A percentile compares a stretch with the other conserved stretches of the same genome.
Evolutionary conservation across 2,329 filamentous ascomycete species (phyloP).

Genomic region (Fusarium sp.): DNA sequence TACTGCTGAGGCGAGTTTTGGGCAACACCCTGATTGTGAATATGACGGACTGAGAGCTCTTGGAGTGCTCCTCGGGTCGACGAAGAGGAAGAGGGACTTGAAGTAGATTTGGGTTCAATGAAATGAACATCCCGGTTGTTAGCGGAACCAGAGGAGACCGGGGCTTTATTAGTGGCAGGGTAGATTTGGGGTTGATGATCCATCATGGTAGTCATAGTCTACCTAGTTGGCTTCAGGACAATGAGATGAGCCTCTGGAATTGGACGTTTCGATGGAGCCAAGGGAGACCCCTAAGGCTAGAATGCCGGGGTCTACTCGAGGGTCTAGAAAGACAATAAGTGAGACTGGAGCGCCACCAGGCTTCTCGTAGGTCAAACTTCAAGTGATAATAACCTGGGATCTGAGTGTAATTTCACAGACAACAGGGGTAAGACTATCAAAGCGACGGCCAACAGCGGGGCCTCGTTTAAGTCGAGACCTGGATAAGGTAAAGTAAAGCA

Average conservation of each 20-base stretch:
- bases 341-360: conserved; percentile 36
- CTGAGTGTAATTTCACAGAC: conserved; percentile 43
- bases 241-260: conserved; percentile 19
- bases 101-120: conserved; percentile 28
- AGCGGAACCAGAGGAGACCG: conserved; percentile 15
- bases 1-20: conserved; percentile 14
- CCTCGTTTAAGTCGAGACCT: conserved; percentile 23
- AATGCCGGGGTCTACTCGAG: conserved; percentile 21
- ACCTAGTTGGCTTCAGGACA: conserved; percentile 24
- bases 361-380: conserved; percentile 28
- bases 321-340: conserved; percentile 30
- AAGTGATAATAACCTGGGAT: conserved; percentile 31
- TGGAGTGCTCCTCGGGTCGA: conserved; percentile 41
- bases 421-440: conserved; percentile 39
- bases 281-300: conserved; percentile 27
- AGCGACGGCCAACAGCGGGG: conserved; percentile 40
- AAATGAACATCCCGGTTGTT: conserved; percentile 36
- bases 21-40: conserved; percentile 41
- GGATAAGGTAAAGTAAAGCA: neutral
- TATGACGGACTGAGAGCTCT: conserved; percentile 44
- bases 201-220: conserved; percentile 27
- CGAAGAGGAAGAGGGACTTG: conserved; percentile 24
- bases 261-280: conserved; percentile 15
- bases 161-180: conserved; percentile 30
- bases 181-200: conserved; percentile 41